Evolutionary conservation across 495 filamentous ascomycete genomes (phyloP).

Genomic region (Tuber calosporum): DNA sequence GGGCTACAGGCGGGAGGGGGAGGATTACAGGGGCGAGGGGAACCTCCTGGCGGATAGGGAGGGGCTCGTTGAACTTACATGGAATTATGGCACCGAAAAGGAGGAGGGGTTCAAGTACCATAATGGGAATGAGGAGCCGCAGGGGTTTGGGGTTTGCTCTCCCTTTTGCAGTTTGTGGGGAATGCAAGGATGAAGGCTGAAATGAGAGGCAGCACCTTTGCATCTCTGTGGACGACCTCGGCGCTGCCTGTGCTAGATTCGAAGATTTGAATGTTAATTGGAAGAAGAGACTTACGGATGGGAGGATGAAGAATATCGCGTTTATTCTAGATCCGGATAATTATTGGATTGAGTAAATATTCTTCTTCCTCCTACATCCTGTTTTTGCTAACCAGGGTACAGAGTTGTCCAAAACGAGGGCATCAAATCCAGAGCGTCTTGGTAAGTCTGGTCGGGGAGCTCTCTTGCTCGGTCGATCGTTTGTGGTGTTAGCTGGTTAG

Average conservation of each 20-base stretch:
- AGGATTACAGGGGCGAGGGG: slow-evolving; percentile 46
- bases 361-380: background rate
- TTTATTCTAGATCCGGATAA: slow-evolving; percentile 88
- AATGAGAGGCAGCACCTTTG: slow-evolving; percentile 45
- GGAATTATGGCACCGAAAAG: slow-evolving; percentile 96
- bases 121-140: slow-evolving; percentile 80
- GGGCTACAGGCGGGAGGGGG: slow-evolving; percentile 53
- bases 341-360: slow-evolving; percentile 69
- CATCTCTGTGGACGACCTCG: slow-evolving; percentile 80
- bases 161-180: slow-evolving; percentile 1
- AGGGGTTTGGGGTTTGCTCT: slow-evolving; percentile 66
- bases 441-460: slow-evolving; percentile 35
- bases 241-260: slow-evolving; percentile 76
- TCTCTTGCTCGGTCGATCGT: background rate
- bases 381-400: slow-evolving; percentile 17
- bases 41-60: slow-evolving; percentile 62
- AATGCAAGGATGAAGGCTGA: background rate
- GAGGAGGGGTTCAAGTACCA: slow-evolving; percentile 79
- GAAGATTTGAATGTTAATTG: slow-evolving; percentile 74
- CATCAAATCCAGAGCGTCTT: slow-evolving; percentile 50
- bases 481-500: no score
- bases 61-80: slow-evolving; percentile 82
- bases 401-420: slow-evolving; percentile 67
- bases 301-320: slow-evolving; percentile 88
- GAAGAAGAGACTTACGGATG: slow-evolving; percentile 91